Conservation (phyloP, 1,284 basidiomycete species). For the Heterobasidion irregulare region DNA sequence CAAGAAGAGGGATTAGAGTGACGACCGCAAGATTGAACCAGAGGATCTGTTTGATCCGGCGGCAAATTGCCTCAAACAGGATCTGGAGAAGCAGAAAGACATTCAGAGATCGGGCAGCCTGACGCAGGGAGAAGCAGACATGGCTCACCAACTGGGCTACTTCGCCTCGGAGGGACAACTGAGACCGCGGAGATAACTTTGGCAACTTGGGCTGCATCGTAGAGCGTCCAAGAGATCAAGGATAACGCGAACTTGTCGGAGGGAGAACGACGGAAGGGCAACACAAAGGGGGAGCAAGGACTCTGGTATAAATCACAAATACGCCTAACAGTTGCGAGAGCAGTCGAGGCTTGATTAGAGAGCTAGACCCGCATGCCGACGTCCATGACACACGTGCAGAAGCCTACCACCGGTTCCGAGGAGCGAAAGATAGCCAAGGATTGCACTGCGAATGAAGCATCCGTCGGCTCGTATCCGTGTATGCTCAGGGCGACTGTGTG, state of each 20-base stretch:
- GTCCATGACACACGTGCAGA: too few relatives aligned
- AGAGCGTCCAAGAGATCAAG: too few relatives aligned
- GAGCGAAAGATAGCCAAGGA: too few relatives aligned
- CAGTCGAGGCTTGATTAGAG: neutral
- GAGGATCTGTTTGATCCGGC: neutral
- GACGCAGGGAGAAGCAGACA: neutral
- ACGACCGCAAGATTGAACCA: conserved; percentile 8
- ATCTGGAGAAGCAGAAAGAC: neutral
- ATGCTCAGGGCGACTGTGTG: too few relatives aligned
- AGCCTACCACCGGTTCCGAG: too few relatives aligned
- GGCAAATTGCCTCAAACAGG: neutral
- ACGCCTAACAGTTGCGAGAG: neutral
- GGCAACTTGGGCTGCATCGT: too few relatives aligned
- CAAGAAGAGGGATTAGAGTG: neutral
- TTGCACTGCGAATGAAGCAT: too few relatives aligned
- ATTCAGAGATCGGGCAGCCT: neutral
- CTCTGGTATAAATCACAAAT: neutral
- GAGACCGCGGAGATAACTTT: neutral
- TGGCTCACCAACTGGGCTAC: neutral
- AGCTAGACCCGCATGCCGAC: neutral
- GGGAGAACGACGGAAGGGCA: too few relatives aligned
- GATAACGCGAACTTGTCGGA: too few relatives aligned
- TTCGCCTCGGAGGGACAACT: neutral
- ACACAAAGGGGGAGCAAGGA: too few relatives aligned
- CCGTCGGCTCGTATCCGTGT: too few relatives aligned